Conservation (phyloP, 352 stramenopile genomes). For the Aphanomyces euteiches region DNA sequence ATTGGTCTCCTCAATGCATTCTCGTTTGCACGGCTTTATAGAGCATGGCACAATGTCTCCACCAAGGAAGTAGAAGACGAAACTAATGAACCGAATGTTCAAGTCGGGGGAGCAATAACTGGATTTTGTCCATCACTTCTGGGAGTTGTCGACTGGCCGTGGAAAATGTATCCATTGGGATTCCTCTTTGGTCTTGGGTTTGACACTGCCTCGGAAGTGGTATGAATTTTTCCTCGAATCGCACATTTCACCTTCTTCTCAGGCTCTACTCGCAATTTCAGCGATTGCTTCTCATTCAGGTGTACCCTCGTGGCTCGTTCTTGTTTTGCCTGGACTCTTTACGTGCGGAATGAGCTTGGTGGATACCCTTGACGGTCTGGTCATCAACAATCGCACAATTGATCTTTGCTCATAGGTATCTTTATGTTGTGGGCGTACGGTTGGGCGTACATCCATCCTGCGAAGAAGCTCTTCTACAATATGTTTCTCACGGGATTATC, state of each 20-base stretch:
- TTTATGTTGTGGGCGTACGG: slow-evolving; percentile 33
- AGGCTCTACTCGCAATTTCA: slow-evolving; percentile 29
- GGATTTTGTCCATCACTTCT: slow-evolving; percentile 27
- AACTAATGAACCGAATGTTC: background rate
- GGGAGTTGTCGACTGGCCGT: slow-evolving; percentile 19
- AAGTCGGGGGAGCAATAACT: slow-evolving; percentile 11
- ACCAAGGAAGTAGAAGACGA: background rate
- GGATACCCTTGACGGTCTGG: slow-evolving; percentile 29
- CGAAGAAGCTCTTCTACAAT: slow-evolving; percentile 31
- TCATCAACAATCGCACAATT: background rate
- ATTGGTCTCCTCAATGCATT: slow-evolving; percentile 28
- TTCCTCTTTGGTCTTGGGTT: slow-evolving; percentile 34
- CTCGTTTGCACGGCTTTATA: background rate
- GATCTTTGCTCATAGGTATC: slow-evolving; percentile 14
- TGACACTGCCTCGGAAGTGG: slow-evolving; percentile 32
- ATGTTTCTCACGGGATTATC: slow-evolving; percentile 30
- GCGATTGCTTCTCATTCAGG: slow-evolving; percentile 21
- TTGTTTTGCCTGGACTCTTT: slow-evolving; percentile 31
- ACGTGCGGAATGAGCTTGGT: slow-evolving; percentile 31
- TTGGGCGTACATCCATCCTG: slow-evolving; percentile 28
- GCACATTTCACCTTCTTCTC: background rate
- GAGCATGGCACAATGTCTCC: background rate
- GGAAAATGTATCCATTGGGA: slow-evolving; percentile 34
- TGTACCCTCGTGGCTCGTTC: background rate
- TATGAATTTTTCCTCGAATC: background rate